These are phyloP conservation scores for Apiotrichum montevideense DNA, from an alignment of 1,284 basidiomycete genomes.

Conservation along the genomic window DNA sequence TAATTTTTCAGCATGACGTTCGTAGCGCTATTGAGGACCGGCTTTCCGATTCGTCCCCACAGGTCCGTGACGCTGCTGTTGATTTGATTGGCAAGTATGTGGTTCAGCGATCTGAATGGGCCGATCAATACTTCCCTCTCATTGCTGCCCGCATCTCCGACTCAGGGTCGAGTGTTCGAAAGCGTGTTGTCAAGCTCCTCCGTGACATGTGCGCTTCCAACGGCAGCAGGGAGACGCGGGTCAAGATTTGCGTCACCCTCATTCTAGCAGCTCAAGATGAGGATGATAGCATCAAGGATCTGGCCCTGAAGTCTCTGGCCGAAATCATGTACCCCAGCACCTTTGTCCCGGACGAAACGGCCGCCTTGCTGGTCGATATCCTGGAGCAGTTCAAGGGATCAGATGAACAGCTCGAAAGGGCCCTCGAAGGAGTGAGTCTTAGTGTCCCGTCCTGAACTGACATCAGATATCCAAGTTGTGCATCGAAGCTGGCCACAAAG, in stretches of 20 bases:
- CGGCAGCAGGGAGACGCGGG: slow-evolving; percentile 55
- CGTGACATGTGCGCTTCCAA: slow-evolving; percentile 70
- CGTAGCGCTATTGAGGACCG: slow-evolving; percentile 81
- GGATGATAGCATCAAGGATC: slow-evolving; percentile 85
- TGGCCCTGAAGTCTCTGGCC: slow-evolving; percentile 78
- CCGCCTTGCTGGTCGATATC: slow-evolving; percentile 76
- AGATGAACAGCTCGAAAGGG: slow-evolving; percentile 73
- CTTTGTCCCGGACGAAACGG: slow-evolving; percentile 48
- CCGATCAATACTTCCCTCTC: slow-evolving; percentile 74
- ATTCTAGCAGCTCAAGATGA: slow-evolving; percentile 74
- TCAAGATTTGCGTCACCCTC: slow-evolving; percentile 78
- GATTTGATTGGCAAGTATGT: slow-evolving; percentile 94
- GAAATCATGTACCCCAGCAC: slow-evolving; percentile 70
- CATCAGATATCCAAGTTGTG: slow-evolving; percentile 5
- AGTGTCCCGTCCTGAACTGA: not conserved
- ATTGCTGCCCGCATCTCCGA: slow-evolving; percentile 86
- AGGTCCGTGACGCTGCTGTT: slow-evolving; percentile 91
- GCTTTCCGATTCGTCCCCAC: slow-evolving; percentile 80
- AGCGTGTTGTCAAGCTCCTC: slow-evolving; percentile 88
- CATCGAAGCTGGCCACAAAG: slow-evolving; percentile 11
- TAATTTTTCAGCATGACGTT: slow-evolving; percentile 26
- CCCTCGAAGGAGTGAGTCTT: slow-evolving; percentile 58
- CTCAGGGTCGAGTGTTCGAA: slow-evolving; percentile 83
- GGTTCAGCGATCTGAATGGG: slow-evolving; percentile 74
- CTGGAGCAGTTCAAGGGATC: slow-evolving; percentile 72